Evolutionary conservation across 495 filamentous ascomycete species (phyloP).

Genomic region (Aspergillus nidulans): DNA sequence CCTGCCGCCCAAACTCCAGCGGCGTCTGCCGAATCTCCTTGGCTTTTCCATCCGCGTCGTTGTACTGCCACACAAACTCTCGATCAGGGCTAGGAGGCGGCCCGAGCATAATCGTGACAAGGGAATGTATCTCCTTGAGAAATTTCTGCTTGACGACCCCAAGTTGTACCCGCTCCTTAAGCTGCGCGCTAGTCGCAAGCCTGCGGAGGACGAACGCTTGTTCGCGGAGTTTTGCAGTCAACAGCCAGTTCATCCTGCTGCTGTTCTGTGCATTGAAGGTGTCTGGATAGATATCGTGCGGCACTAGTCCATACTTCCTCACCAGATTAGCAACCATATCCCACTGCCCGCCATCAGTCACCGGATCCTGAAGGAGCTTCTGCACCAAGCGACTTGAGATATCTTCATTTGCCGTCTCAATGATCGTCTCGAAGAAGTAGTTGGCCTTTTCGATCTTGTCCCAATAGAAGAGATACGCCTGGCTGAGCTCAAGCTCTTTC

Average conservation of each 20-base stretch:
- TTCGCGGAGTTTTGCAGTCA: constrained; percentile 85
- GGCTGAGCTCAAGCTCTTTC: constrained; percentile 74
- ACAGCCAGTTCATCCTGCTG: constrained; percentile 61
- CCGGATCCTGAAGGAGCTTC: constrained; percentile 57
- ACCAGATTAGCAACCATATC: constrained; percentile 89
- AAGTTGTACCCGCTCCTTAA: constrained; percentile 23
- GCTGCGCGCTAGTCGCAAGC: constrained; percentile 25
- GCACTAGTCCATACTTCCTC: constrained; percentile 77
- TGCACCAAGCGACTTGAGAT: constrained; percentile 68
- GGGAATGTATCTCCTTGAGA: constrained; percentile 69
- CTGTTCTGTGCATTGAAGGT: constrained; percentile 69
- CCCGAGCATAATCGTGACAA: constrained; percentile 75
- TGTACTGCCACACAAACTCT: constrained; percentile 72
- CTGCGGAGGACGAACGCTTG: constrained; percentile 62
- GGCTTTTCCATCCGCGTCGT: constrained; percentile 60
- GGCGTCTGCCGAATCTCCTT: constrained; percentile 59
- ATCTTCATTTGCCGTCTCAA: constrained; percentile 63
- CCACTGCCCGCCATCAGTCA: constrained; percentile 85
- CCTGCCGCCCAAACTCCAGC: constrained; percentile 53
- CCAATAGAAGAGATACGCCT: constrained; percentile 91
- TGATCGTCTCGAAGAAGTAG: constrained; percentile 77
- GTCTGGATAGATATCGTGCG: constrained; percentile 76
- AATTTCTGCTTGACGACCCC: constrained; percentile 60
- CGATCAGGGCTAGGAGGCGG: constrained; percentile 63
- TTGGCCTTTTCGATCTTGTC: constrained; percentile 92